A percentile compares a stretch with the other conserved stretches of the same genome.
phyloP scores from a whole-genome alignment of 2,329 filamentous ascomycete genomes.

The Aspergillus sp. region DNA sequence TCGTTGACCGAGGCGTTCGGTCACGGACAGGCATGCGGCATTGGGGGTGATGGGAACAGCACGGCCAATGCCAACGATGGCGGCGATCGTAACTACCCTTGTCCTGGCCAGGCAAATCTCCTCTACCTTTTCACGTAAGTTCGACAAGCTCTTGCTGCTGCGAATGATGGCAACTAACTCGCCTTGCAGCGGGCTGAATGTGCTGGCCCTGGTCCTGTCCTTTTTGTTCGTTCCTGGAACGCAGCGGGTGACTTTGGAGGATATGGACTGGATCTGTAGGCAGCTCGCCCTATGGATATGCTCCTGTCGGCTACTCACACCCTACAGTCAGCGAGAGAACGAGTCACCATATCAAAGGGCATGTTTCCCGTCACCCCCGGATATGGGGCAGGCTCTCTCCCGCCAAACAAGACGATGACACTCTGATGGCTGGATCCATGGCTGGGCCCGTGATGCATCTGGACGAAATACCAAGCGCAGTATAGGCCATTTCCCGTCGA shows the following conservation, averaged over 20 bases:
- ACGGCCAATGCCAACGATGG: no score
- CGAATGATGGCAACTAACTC: no score
- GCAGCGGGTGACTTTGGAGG: conserved; percentile 5
- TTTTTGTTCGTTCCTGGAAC: conserved; percentile 7
- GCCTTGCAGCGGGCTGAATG: conserved; percentile 5
- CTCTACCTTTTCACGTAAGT: conserved; percentile 9
- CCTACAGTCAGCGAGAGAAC: neutral
- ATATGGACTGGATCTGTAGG: conserved; percentile 10
- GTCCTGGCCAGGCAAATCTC: conserved; percentile 4
- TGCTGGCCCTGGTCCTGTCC: conserved; percentile 4
- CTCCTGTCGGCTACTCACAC: neutral
- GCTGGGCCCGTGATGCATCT: neutral
- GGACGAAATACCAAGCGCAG: neutral
- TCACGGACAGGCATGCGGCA: neutral
- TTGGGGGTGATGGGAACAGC: neutral
- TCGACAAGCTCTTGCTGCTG: neutral
- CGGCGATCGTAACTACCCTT: no score
- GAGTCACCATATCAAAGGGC: neutral
- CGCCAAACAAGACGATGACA: no score
- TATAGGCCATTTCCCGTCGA: neutral
- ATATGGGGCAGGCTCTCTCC: neutral
- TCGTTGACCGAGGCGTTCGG: conserved; percentile 4
- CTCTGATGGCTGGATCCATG: neutral
- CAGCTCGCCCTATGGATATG: neutral
- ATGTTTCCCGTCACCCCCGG: neutral